phyloP scores from a whole-genome alignment of 768 basidiomycete genomes.

The Phaffia australis region DNA sequence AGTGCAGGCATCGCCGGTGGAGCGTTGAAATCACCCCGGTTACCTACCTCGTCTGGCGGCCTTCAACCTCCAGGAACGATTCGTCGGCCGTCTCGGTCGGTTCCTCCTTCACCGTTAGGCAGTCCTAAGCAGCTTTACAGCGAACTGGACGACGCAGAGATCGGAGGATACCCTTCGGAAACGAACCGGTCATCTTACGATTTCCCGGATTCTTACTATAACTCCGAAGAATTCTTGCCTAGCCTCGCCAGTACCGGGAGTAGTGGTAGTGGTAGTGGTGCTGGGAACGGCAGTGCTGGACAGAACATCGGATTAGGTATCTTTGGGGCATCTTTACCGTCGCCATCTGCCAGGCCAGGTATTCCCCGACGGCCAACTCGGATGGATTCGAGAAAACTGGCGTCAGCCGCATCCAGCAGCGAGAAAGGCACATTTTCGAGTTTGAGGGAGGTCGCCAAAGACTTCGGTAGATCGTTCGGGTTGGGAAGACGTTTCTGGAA shows the following conservation, averaged over 20 bases:
- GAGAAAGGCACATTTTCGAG: neutral
- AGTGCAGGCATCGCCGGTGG: neutral
- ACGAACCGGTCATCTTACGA: neutral
- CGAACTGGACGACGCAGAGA: neutral
- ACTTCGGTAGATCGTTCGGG: neutral
- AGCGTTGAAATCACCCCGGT: slow-evolving; percentile 4
- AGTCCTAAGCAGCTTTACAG: neutral
- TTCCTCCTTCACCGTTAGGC: slow-evolving; percentile 2
- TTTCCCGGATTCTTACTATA: neutral
- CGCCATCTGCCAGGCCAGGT: too few species aligned
- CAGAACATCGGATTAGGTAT: neutral
- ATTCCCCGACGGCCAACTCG: too few species aligned
- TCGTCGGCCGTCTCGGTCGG: slow-evolving; percentile 15
- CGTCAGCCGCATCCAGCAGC: neutral
- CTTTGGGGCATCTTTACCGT: neutral
- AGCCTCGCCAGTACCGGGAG: neutral
- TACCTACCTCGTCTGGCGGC: slow-evolving; percentile 4
- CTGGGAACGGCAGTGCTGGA: neutral
- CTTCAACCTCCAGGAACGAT: slow-evolving; percentile 15
- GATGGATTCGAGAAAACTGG: too few species aligned
- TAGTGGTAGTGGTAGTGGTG: neutral
- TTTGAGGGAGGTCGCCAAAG: neutral
- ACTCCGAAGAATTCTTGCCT: neutral
- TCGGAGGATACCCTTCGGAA: too few species aligned
- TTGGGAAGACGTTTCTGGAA: neutral